phyloP scores from a whole-genome alignment of 192 early-diverging fungal species.

The Coemansia sp. region DNA sequence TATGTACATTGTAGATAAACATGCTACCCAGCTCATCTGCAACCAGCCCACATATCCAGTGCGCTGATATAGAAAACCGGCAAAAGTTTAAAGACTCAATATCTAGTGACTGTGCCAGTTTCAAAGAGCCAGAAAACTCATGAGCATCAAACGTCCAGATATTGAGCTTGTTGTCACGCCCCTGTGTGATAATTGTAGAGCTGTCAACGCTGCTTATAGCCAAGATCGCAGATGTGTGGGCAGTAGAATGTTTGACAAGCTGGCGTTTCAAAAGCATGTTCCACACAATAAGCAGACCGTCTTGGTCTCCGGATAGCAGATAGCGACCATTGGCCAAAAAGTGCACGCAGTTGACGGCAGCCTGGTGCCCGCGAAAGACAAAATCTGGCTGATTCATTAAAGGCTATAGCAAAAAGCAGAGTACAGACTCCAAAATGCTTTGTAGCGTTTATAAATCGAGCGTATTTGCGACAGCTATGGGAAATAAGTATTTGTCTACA shows the following conservation, averaged over 20 bases:
- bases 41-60: constrained; percentile 34
- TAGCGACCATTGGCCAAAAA: constrained; percentile 45
- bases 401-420: background rate
- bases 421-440: too few species aligned
- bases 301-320: constrained; percentile 49
- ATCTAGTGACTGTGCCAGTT: constrained; percentile 9
- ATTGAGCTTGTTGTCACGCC: constrained; percentile 47
- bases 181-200: constrained; percentile 41
- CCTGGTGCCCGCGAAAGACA: constrained; percentile 50
- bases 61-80: constrained; percentile 15
- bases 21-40: constrained; percentile 22
- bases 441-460: too few species aligned
- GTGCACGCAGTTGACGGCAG: constrained; percentile 47
- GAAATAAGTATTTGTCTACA: too few species aligned
- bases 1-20: constrained; percentile 19
- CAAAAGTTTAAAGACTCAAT: constrained; percentile 54
- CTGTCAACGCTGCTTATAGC: constrained; percentile 18
- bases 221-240: constrained; percentile 35
- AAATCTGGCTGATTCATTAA: constrained; percentile 35
- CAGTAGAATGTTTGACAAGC: constrained; percentile 13
- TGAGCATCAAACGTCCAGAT: constrained; percentile 31
- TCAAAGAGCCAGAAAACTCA: constrained; percentile 27
- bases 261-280: constrained; percentile 51
- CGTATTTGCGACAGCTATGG: too few species aligned
- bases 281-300: constrained; percentile 46